Conservation (phyloP, 768 basidiomycete genomes). For the Pilatotrama ljubarskyi region DNA sequence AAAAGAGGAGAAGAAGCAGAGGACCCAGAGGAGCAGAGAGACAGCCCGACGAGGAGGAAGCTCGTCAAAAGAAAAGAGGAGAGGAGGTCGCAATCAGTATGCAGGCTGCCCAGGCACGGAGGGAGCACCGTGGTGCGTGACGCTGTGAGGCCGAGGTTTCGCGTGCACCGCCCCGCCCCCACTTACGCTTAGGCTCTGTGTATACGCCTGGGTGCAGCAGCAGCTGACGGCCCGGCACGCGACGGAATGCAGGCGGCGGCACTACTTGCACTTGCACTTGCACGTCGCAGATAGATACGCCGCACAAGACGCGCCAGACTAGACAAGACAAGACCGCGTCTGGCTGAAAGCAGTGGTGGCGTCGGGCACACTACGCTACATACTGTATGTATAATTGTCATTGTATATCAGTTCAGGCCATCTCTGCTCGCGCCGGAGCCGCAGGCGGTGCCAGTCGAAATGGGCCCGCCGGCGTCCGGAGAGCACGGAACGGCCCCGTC, state of each 20-base stretch:
- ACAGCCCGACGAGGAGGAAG: not conserved
- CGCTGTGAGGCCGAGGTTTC: not conserved
- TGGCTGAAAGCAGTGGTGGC: no score
- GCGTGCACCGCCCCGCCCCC: constrained; percentile 11
- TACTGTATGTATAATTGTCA: no score
- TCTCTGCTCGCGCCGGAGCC: not conserved
- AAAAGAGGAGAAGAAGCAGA: not conserved
- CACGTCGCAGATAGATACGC: not conserved
- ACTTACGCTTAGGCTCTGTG: not conserved
- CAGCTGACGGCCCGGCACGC: not conserved
- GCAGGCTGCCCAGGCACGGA: constrained; percentile 3
- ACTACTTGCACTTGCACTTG: no score
- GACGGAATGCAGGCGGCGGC: not conserved
- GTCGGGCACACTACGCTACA: no score
- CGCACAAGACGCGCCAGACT: not conserved
- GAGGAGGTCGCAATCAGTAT: not conserved
- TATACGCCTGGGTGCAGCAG: not conserved
- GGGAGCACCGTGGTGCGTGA: not conserved
- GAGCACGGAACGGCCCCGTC: constrained; percentile 8
- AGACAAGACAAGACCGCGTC: not conserved
- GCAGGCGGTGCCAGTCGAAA: not conserved
- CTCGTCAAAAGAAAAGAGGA: not conserved
- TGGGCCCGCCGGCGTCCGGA: not conserved
- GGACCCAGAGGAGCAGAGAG: not conserved
- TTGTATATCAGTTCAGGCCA: no score